phyloP scores from a whole-genome alignment of 1,284 basidiomycete genomes.

The Malassezia obtusa region DNA sequence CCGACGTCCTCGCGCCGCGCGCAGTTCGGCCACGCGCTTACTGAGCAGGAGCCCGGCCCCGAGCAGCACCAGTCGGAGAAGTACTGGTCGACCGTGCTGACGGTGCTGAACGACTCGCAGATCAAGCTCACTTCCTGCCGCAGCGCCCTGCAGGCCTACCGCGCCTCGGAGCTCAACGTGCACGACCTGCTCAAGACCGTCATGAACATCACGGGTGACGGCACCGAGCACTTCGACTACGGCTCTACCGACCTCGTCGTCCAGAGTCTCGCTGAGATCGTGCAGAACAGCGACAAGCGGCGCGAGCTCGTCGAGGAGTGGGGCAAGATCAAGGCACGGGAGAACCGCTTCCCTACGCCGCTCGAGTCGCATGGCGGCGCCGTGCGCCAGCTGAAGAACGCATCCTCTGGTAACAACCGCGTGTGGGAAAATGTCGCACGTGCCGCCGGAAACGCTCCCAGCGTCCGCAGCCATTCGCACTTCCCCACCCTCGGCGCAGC shows the following conservation, averaged over 20 bases:
- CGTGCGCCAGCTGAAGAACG: constrained; percentile 54
- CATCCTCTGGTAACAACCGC: constrained; percentile 57
- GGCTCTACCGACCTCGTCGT: constrained; percentile 55
- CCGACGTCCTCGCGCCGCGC: constrained; percentile 13
- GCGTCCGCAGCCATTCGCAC: constrained; percentile 18
- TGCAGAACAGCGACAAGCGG: constrained; percentile 67
- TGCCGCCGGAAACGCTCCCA: constrained; percentile 50
- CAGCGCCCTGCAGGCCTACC: constrained; percentile 69
- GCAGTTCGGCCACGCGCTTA: constrained; percentile 14
- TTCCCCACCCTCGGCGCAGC: constrained; percentile 26
- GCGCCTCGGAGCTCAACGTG: constrained; percentile 66
- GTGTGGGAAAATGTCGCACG: constrained; percentile 79
- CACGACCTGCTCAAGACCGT: constrained; percentile 76
- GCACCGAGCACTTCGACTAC: constrained; percentile 14
- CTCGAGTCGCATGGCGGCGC: background rate
- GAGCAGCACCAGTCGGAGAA: constrained; percentile 2
- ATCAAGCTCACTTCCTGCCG: constrained; percentile 67
- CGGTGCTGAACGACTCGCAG: constrained; percentile 58
- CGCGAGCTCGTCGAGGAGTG: constrained; percentile 64
- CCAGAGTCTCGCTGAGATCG: constrained; percentile 56
- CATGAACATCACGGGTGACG: constrained; percentile 66
- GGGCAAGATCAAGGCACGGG: constrained; percentile 52
- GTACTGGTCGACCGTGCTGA: constrained; percentile 61
- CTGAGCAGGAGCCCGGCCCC: background rate
- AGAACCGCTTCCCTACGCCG: background rate